These are phyloP conservation scores for Colletotrichum abscissum DNA, from an alignment of 2,329 filamentous ascomycete species.

Conservation along the genomic window DNA sequence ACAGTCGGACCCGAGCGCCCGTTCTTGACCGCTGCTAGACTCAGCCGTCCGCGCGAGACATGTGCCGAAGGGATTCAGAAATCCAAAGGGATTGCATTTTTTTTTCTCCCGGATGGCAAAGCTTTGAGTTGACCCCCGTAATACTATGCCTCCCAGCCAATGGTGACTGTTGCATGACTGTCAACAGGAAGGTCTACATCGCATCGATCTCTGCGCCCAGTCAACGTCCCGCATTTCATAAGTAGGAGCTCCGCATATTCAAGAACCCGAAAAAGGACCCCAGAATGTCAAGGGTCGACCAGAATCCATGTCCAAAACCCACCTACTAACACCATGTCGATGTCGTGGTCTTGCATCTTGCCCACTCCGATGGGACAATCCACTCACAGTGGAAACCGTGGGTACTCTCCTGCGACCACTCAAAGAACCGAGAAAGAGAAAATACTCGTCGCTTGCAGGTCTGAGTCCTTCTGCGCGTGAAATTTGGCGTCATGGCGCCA, in stretches of 20 bases:
- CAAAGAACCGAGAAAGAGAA: not conserved
- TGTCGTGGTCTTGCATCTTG: constrained; percentile 26
- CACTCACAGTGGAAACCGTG: constrained; percentile 24
- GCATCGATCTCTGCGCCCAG: not conserved
- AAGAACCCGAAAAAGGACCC: constrained; percentile 13
- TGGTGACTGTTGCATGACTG: constrained; percentile 11
- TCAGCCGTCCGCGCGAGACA: not conserved
- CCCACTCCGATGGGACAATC: constrained; percentile 30
- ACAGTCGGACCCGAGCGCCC: constrained; percentile 5
- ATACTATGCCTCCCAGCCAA: constrained; percentile 10
- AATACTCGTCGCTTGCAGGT: not conserved
- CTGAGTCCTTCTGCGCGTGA: not conserved
- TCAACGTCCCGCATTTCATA: constrained; percentile 23
- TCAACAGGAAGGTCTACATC: not conserved
- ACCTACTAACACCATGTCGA: constrained; percentile 10
- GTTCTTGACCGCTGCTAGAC: not conserved
- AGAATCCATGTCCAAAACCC: constrained; percentile 22
- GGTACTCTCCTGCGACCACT: constrained; percentile 6
- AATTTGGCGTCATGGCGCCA: constrained; percentile 22
- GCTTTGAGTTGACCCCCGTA: not conserved
- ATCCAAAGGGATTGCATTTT: not conserved
- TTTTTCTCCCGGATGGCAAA: not conserved
- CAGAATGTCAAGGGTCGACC: constrained; percentile 12
- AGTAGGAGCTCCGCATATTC: constrained; percentile 12
- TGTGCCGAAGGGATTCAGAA: not conserved